These are phyloP conservation scores for Gastrolobium bilobum DNA, from an alignment of 306 rosid species.

Conservation along the genomic window DNA sequence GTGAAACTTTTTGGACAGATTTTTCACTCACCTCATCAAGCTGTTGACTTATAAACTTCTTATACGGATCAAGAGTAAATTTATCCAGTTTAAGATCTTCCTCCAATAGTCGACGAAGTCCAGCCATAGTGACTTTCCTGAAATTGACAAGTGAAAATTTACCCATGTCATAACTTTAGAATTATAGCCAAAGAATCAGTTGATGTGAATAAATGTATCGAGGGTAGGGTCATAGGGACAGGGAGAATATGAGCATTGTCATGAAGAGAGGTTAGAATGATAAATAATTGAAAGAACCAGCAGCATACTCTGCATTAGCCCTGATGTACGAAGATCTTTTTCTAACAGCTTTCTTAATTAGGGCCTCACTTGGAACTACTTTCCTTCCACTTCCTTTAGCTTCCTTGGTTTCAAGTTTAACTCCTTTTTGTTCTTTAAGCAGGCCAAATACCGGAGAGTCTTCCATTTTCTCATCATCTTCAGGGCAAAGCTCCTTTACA, in stretches of 20 bases:
- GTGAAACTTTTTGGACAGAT: conserved; percentile 13
- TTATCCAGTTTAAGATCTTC: conserved; percentile 81
- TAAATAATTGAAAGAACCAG: conserved; percentile 41
- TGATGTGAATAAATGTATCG: conserved; percentile 6
- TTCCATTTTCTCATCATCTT: conserved; percentile 73
- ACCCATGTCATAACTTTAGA: conserved; percentile 41
- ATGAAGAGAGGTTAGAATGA: conserved; percentile 9
- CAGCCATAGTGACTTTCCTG: conserved; percentile 83
- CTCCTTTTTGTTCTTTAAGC: conserved; percentile 62
- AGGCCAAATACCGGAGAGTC: conserved; percentile 83
- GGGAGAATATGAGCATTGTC: conserved; percentile 17
- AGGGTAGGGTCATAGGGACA: conserved; percentile 29
- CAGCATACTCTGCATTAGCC: conserved; percentile 87
- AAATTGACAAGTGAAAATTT: conserved; percentile 41
- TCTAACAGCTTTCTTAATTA: conserved; percentile 75
- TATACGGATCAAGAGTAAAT: conserved; percentile 72
- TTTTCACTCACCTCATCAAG: conserved; percentile 74
- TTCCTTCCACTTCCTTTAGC: conserved; percentile 60
- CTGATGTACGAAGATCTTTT: conserved; percentile 77
- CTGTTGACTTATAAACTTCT: conserved; percentile 79
- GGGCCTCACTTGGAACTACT: conserved; percentile 64
- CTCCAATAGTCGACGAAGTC: conserved; percentile 90
- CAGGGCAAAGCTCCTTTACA: conserved; percentile 57
- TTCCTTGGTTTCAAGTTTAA: conserved; percentile 57
- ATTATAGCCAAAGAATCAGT: conserved; percentile 3